phyloP scores from a whole-genome alignment of 495 filamentous ascomycete species.

The Neurospora hispaniola region DNA sequence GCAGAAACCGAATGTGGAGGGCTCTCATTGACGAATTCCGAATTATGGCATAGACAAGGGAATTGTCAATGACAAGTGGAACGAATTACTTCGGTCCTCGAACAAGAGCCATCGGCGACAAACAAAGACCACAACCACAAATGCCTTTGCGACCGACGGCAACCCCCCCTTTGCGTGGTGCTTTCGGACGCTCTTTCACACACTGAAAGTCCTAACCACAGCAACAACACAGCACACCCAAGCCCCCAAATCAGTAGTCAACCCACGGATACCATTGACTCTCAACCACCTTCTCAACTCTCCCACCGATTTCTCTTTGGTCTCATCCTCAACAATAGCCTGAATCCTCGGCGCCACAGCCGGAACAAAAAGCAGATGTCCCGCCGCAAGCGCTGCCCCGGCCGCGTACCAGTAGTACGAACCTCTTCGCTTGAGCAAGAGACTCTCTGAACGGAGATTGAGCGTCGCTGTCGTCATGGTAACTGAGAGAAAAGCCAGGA shows the following conservation, averaged over 20 bases:
- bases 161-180: neutral
- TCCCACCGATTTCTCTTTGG: neutral
- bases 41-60: neutral
- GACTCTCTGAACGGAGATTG: neutral
- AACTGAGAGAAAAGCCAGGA: neutral
- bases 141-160: neutral
- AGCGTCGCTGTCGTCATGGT: neutral
- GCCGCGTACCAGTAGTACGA: neutral
- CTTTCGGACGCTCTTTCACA: neutral
- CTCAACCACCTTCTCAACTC: constrained; percentile 5
- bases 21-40: neutral
- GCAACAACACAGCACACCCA: constrained; percentile 7
- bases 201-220: neutral
- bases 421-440: neutral
- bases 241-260: constrained; percentile 2
- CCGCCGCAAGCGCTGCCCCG: neutral
- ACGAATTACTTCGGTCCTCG: neutral
- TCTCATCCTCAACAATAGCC: neutral
- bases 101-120: neutral
- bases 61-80: neutral
- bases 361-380: neutral
- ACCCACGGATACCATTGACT: neutral
- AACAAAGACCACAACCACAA: neutral
- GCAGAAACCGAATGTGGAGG: neutral
- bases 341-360: neutral